Evolutionary conservation across 371 early-diverging fungal genomes (phyloP), one percentile per base, ranked within the genome.

Genomic region (Amoeboradix gromovi): DNA sequence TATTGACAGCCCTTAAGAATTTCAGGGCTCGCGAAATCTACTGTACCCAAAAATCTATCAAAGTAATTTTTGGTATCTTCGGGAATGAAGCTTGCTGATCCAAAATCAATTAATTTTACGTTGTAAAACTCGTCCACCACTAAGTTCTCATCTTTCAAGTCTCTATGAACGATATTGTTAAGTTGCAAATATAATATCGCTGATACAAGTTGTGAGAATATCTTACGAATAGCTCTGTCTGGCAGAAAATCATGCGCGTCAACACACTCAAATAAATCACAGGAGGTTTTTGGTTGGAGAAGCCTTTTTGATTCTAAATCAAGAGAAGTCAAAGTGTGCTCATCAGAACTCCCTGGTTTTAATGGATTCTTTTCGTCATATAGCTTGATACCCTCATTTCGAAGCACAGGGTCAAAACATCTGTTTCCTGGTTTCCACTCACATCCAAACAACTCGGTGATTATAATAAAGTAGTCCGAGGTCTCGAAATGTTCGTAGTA

Each of bases 31-130:
- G 74, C 71, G 69, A 69, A 74, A 22, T 73, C 68, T 0, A 69
- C 67, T 1, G 74, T 69, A 31, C 80, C 80, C 66, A 87, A 31
- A 67, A 72, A 29, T 72, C 69, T 69, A 30, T 69, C 67, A 31
- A 73, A 72, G 29, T 31, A 66, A 27, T 73, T 30, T 16, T 67
- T 28, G 12, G 70, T 67, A 67, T 17, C 5, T 5, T 0, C 16
- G 72, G 75, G 31, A 76, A 78, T 69, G 75, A 80, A 32, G 72
- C 80, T 70, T 73, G 87, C 83, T 29, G 85, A 81, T 16, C 90
- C 90, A 79, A 89, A 89, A 72, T 89, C 90, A 69, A 88, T 86
- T 68, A 89, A 72, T 74, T 87, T 87, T 71, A 86, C 84, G 29
- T 68, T 70, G 70, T 81, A 84, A 70, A 82, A 76, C 67, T 78